Evolutionary conservation across 257 asterid genomes (phyloP).

Genomic region (Henckelia pumila): DNA sequence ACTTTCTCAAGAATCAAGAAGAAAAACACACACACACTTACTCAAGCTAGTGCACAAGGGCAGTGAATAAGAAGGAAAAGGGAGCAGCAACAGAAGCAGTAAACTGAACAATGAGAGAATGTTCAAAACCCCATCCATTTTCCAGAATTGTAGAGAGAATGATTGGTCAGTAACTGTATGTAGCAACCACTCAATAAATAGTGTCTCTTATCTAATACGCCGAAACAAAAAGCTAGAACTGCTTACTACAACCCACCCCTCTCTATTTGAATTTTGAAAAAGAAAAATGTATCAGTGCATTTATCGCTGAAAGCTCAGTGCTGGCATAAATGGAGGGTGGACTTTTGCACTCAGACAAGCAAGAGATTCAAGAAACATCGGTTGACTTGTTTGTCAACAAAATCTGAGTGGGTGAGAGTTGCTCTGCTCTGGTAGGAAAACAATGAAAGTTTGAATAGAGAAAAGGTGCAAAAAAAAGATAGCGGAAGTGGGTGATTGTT

Average conservation of each 20-base stretch:
- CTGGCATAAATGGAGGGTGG: slow-evolving; percentile 26
- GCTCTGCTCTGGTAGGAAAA: slow-evolving; percentile 33
- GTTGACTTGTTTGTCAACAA: slow-evolving; percentile 41
- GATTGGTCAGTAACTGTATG: slow-evolving; percentile 30
- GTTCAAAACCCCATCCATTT: slow-evolving; percentile 36
- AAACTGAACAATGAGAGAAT: slow-evolving; percentile 33
- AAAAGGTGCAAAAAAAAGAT: neutral
- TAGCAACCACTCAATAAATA: slow-evolving; percentile 14
- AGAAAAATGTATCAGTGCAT: slow-evolving; percentile 24
- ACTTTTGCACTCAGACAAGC: slow-evolving; percentile 25
- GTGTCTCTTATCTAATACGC: slow-evolving; percentile 28
- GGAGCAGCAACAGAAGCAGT: slow-evolving; percentile 45
- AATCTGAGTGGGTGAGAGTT: slow-evolving; percentile 66
- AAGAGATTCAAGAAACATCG: slow-evolving; percentile 28
- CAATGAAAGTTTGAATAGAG: slow-evolving; percentile 24
- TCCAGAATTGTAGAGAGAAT: slow-evolving; percentile 14
- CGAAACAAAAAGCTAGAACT: slow-evolving; percentile 4
- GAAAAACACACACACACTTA: slow-evolving; percentile 42
- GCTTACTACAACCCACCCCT: slow-evolving; percentile 29
- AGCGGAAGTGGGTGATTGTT: slow-evolving; percentile 37
- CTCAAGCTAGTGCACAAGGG: slow-evolving; percentile 76
- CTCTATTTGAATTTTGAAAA: slow-evolving; percentile 21
- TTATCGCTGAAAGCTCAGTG: slow-evolving; percentile 40
- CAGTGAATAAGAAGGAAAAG: slow-evolving; percentile 51
- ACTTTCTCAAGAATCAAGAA: slow-evolving; percentile 4